Conservation (phyloP, 2,329 filamentous ascomycete genomes). For the Alternaria solani region DNA sequence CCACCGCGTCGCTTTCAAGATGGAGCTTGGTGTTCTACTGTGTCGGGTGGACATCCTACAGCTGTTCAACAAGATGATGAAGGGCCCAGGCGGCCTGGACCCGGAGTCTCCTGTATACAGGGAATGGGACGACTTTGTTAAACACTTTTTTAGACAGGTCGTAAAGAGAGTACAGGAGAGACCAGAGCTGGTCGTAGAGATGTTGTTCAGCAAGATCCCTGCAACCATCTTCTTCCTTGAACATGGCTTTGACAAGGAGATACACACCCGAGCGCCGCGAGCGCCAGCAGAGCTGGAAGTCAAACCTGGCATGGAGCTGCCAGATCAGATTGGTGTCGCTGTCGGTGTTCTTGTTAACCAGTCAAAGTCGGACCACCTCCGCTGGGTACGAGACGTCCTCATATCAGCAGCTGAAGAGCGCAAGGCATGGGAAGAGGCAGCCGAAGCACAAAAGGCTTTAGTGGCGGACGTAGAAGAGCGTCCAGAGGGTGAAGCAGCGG, state of each 20-base stretch:
- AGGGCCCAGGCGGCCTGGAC: constrained; percentile 81
- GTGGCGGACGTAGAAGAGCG: constrained; percentile 42
- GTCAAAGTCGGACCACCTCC: constrained; percentile 76
- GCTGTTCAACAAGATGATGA: constrained; percentile 89
- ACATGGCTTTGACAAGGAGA: constrained; percentile 86
- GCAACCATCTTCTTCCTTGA: constrained; percentile 87
- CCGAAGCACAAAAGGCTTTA: constrained; percentile 64
- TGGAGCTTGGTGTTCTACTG: constrained; percentile 86
- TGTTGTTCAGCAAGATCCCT: constrained; percentile 93
- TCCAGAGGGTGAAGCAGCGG: constrained; percentile 28
- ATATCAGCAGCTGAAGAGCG: constrained; percentile 74
- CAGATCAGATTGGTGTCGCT: constrained; percentile 77
- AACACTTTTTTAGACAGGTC: constrained; percentile 82
- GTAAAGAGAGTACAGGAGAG: constrained; percentile 85
- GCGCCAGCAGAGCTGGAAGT: constrained; percentile 86
- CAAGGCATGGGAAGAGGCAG: constrained; percentile 77
- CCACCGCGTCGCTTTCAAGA: constrained; percentile 93
- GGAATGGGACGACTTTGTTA: constrained; percentile 91
- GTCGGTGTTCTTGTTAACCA: constrained; percentile 83
- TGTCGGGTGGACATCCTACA: constrained; percentile 91
- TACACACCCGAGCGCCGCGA: constrained; percentile 68
- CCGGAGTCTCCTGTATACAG: constrained; percentile 71
- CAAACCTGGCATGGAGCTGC: constrained; percentile 70
- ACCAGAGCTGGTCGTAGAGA: constrained; percentile 85
- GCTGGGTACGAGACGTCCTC: constrained; percentile 81